Evolutionary conservation across 345 rosid species (phyloP).

Genomic region (Camelina sativa): DNA sequence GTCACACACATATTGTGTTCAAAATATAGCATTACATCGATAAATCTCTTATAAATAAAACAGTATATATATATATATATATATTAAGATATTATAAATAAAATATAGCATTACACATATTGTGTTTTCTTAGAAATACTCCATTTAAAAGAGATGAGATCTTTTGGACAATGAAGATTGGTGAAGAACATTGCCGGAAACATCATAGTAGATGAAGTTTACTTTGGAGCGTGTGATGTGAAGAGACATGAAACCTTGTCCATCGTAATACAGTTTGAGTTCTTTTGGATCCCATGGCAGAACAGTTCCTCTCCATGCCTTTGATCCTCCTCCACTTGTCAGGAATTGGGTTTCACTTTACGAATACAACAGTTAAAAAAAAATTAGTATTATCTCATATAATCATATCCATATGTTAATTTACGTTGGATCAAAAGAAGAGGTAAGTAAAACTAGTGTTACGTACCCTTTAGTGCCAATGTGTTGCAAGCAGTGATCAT

Average conservation of each 20-base stretch:
- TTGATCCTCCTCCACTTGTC: slow-evolving; percentile 87
- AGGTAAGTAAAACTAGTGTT: neutral
- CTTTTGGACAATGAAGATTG: slow-evolving; percentile 40
- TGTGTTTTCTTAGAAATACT: neutral
- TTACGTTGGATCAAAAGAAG: neutral
- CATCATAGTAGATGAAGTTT: slow-evolving; percentile 52
- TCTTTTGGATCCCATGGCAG: slow-evolving; percentile 57
- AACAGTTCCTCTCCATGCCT: slow-evolving; percentile 72
- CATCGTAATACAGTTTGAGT: slow-evolving; percentile 66
- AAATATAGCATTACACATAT: no score
- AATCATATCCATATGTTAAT: no score
- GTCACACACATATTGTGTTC: neutral
- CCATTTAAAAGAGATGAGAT: neutral
- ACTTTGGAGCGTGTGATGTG: slow-evolving; percentile 44
- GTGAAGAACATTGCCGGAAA: slow-evolving; percentile 61
- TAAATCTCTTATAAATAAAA: neutral
- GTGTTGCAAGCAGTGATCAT: slow-evolving; percentile 70
- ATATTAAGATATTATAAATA: no score
- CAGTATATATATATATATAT: no score
- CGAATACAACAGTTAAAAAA: no score
- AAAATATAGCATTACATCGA: neutral
- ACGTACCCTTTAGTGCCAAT: slow-evolving; percentile 47
- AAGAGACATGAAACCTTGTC: slow-evolving; percentile 81
- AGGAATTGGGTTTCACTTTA: slow-evolving; percentile 48
- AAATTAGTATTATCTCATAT: no score